phyloP scores from a whole-genome alignment of 371 early-diverging fungal genomes.

The Blakeslea trispora region DNA sequence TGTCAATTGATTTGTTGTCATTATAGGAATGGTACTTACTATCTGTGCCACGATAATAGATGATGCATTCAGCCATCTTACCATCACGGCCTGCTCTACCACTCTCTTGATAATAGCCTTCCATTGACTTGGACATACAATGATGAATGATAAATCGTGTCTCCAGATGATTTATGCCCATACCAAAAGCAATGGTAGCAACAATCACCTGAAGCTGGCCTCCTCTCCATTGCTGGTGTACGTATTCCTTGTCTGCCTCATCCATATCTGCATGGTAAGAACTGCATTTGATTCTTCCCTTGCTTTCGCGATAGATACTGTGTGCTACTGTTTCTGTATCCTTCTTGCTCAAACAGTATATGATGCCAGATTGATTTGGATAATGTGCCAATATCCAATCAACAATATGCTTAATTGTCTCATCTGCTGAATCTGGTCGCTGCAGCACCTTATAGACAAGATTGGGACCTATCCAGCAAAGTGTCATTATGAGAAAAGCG shows the following conservation, averaged over 20 bases:
- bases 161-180: slow-evolving; percentile 88
- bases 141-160: slow-evolving; percentile 90
- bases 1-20: background rate
- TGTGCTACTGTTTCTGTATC: slow-evolving; percentile 74
- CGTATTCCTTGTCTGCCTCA: slow-evolving; percentile 65
- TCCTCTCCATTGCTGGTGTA: slow-evolving; percentile 78
- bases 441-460: slow-evolving; percentile 70
- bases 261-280: slow-evolving; percentile 85
- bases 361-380: slow-evolving; percentile 71
- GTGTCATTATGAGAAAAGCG: no score
- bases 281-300: slow-evolving; percentile 55
- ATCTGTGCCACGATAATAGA: slow-evolving; percentile 76
- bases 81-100: slow-evolving; percentile 89
- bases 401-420: slow-evolving; percentile 63
- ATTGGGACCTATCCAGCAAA: slow-evolving; percentile 53
- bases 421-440: slow-evolving; percentile 52
- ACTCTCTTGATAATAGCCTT: slow-evolving; percentile 94
- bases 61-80: slow-evolving; percentile 67
- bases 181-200: slow-evolving; percentile 87
- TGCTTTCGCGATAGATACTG: slow-evolving; percentile 54
- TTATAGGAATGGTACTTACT: slow-evolving; percentile 25
- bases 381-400: slow-evolving; percentile 67
- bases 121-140: slow-evolving; percentile 81
- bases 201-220: slow-evolving; percentile 74
- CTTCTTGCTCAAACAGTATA: slow-evolving; percentile 82